Percentiles rank a stretch among this genome's conserved stretches.
Evolutionary conservation across 257 asterid species (phyloP).

Genomic region (Solanum verrucosum): DNA sequence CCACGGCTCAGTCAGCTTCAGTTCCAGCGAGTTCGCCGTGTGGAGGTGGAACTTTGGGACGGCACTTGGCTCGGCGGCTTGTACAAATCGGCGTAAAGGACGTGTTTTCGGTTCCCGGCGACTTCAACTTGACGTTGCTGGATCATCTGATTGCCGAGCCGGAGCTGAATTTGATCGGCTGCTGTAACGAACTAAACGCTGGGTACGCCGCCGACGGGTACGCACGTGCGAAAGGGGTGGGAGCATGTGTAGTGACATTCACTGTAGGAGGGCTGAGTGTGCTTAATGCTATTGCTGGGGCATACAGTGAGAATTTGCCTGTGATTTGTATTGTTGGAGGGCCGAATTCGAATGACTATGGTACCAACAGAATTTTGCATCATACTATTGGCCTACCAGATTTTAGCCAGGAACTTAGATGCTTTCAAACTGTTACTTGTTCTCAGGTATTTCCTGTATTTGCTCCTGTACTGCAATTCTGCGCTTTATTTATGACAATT

Average conservation of each 20-base stretch:
- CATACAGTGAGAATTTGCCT: conserved; percentile 72
- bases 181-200: conserved; percentile 78
- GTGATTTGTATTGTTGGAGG: conserved; percentile 76
- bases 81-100: conserved; percentile 64
- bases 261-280: conserved; percentile 78
- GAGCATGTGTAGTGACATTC: conserved; percentile 76
- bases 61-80: conserved; percentile 59
- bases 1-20: conserved; percentile 5
- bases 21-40: neutral
- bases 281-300: conserved; percentile 77
- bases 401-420: conserved; percentile 60
- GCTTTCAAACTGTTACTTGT: conserved; percentile 68
- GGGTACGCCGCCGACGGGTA: conserved; percentile 79
- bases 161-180: conserved; percentile 53
- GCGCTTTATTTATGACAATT: neutral
- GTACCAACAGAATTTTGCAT: conserved; percentile 23
- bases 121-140: conserved; percentile 51
- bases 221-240: conserved; percentile 65
- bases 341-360: conserved; percentile 72
- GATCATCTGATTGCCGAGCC: conserved; percentile 69
- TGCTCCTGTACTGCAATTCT: neutral
- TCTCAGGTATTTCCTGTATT: conserved; percentile 31
- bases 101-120: conserved; percentile 76
- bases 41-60: conserved; percentile 36
- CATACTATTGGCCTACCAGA: conserved; percentile 71